Base-by-base conservation (phyloP, 2,329 filamentous ascomycete species). In the Penicillium sp. region DNA sequence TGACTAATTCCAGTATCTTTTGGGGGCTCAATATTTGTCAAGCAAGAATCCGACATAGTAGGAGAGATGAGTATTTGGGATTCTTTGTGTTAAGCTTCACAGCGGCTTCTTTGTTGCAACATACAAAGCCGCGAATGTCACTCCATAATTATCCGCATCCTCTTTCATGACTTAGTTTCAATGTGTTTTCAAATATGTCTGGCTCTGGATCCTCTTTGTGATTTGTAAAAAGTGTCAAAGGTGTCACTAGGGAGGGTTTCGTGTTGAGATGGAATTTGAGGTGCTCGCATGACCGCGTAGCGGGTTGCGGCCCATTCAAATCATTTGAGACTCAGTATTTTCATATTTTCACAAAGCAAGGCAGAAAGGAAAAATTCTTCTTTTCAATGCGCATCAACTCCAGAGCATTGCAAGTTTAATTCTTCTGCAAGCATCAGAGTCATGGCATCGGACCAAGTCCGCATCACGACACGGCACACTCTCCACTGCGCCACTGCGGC, bases 401-500 rank as follows among this genome's bases (percentile, higher is more conserved):
- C 18, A 1, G 24, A 21, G 18, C 32, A 22, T 46, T 10, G 34
- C 22, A 18, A 22, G 11, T 24, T 21, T 27, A 27, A 6, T 6
- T 27, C 24, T 27, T 27, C 24, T 27, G 24, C 24, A 27, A 27
- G 8, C 24, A 27, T 27, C 24, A 8, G 24, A 21, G 21, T 2
- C n/a, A 52, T 52, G 43, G 27, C 24, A 13, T 24, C 46, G 8
- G 38, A 52, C 9, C 44, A 22, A 13, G 50, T 52, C 11, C 36
- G 36, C 36, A 44, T 52, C 16, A 21, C 44, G 9, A 52, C 36
- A 27, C 50, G 50, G 14, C 43, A 48, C 38, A 52, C 50, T 24
- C 43, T 52, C 29, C 40, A 48, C 36, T 52, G 50, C 21, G 44
- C 38, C 24, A 52, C 47, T 27, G 50, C 42, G 5, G 50, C 44